These are phyloP conservation scores for Ascochyta koolunga DNA, from an alignment of 2,329 filamentous ascomycete species.

Conservation along the genomic window DNA sequence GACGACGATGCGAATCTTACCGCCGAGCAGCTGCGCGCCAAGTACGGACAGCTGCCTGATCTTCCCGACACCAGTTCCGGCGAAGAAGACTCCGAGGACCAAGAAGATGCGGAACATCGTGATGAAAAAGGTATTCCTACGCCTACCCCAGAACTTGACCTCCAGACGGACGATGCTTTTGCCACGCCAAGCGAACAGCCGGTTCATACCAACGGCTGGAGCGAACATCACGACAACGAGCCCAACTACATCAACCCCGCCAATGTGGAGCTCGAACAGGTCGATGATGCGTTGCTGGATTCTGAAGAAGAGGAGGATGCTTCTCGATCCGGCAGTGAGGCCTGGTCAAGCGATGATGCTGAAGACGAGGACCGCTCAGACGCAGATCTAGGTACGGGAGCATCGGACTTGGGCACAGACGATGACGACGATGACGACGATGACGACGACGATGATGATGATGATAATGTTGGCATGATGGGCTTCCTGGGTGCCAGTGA, in stretches of 20 bases:
- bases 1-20: constrained; percentile 71
- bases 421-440: constrained; percentile 29
- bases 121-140: constrained; percentile 31
- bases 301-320: constrained; percentile 38
- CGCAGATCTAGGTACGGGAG: constrained; percentile 25
- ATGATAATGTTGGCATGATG: constrained; percentile 39
- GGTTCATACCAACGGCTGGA: constrained; percentile 31
- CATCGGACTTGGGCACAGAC: constrained; percentile 37
- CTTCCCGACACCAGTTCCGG: constrained; percentile 43
- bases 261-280: constrained; percentile 48
- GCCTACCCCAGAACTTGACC: constrained; percentile 39
- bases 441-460: constrained; percentile 9
- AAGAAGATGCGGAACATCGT: constrained; percentile 40
- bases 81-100: constrained; percentile 41
- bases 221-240: constrained; percentile 23
- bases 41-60: constrained; percentile 70
- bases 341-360: constrained; percentile 47
- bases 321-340: constrained; percentile 45
- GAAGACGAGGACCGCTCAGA: constrained; percentile 30
- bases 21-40: constrained; percentile 70
- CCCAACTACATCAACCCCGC: constrained; percentile 42
- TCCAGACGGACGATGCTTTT: constrained; percentile 29
- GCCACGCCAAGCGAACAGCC: constrained; percentile 19
- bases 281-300: constrained; percentile 50
- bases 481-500: constrained; percentile 44